Conservation (phyloP, 495 filamentous ascomycete genomes). For the Ramalina intermedia region DNA sequence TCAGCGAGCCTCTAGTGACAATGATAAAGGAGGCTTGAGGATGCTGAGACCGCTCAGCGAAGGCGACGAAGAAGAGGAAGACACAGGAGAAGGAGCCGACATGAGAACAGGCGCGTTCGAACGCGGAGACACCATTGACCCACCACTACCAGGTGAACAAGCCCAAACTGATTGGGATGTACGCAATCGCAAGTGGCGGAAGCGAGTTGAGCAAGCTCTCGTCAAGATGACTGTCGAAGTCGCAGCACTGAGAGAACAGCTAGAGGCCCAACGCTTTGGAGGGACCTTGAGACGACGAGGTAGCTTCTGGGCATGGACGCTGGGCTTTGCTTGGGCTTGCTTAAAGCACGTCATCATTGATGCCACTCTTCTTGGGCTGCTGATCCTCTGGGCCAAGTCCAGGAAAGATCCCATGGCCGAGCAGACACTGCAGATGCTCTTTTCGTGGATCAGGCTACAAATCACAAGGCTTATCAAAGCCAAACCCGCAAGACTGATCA, state of each 20-base stretch:
- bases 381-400: constrained; percentile 67
- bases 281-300: constrained; percentile 37
- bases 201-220: constrained; percentile 72
- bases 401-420: constrained; percentile 66
- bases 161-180: constrained; percentile 10
- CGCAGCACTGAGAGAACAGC: constrained; percentile 83
- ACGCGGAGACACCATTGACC: background rate
- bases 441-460: background rate
- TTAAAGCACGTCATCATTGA: constrained; percentile 64
- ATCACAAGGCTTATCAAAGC: background rate
- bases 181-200: constrained; percentile 49
- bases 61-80: constrained; percentile 42
- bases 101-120: constrained; percentile 23
- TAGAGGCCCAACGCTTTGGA: constrained; percentile 39
- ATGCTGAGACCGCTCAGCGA: constrained; percentile 72
- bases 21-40: constrained; percentile 32
- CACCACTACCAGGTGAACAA: background rate
- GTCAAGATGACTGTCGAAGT: constrained; percentile 86
- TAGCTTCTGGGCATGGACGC: constrained; percentile 51
- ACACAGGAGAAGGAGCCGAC: constrained; percentile 36
- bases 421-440: constrained; percentile 50
- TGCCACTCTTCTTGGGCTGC: constrained; percentile 46
- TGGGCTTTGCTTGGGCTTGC: constrained; percentile 55
- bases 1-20: background rate
- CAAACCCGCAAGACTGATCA: no score